A percentile compares a stretch with the other conserved stretches of the same genome.
These are phyloP conservation scores for Termitomyces sp. DNA, from an alignment of 768 basidiomycete genomes.

Conservation along the genomic window DNA sequence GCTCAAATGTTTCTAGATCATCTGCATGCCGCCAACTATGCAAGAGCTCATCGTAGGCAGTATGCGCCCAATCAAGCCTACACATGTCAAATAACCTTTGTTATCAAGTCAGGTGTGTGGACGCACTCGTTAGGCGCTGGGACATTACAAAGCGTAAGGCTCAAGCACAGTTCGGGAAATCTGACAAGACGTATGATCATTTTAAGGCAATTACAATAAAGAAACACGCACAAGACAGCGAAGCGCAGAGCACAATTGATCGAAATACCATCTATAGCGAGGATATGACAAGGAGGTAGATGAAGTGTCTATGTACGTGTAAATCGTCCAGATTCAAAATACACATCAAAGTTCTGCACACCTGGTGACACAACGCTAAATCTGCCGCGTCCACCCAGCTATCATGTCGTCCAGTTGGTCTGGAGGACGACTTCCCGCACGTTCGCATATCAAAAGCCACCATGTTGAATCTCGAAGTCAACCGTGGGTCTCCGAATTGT, in stretches of 20 bases:
- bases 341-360: slow-evolving; percentile 22
- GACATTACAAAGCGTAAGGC: slow-evolving; percentile 64
- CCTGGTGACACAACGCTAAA: slow-evolving; percentile 61
- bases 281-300: slow-evolving; percentile 65
- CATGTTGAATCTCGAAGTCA: slow-evolving; percentile 56
- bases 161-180: slow-evolving; percentile 68
- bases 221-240: slow-evolving; percentile 50
- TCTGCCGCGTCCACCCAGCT: slow-evolving; percentile 79
- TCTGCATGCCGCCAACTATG: slow-evolving; percentile 60
- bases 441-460: slow-evolving; percentile 73
- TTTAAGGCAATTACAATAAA: background rate
- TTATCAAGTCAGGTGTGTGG: background rate
- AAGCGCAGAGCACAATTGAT: slow-evolving; percentile 59
- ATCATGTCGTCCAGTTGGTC: slow-evolving; percentile 56
- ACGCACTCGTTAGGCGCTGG: slow-evolving; percentile 65
- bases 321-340: background rate
- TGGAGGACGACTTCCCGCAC: slow-evolving; percentile 50
- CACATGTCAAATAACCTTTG: slow-evolving; percentile 1
- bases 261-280: slow-evolving; percentile 61
- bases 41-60: slow-evolving; percentile 59
- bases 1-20: slow-evolving; percentile 64
- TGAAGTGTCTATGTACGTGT: slow-evolving; percentile 41
- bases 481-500: slow-evolving; percentile 63
- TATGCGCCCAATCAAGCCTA: slow-evolving; percentile 56
- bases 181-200: slow-evolving; percentile 25